These are phyloP conservation scores for Euryodendron excelsum DNA, from an alignment of 148 eudicot genomes.

Conservation along the genomic window DNA sequence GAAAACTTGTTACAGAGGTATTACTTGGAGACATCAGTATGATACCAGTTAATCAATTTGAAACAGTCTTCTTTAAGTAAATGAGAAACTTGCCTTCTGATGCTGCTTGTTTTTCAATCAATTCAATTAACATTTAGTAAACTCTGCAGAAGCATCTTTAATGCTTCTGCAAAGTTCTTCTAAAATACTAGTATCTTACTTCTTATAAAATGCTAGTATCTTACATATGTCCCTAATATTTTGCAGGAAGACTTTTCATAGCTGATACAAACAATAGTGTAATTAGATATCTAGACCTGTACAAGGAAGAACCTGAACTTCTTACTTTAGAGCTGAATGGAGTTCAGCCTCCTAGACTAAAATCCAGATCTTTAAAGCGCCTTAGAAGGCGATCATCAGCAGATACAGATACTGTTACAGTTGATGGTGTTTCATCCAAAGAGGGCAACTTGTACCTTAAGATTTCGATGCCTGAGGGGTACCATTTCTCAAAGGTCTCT, in stretches of 20 bases:
- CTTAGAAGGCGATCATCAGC: constrained; percentile 67
- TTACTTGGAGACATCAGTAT: background rate
- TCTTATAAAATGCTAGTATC: background rate
- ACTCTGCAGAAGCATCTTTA: background rate
- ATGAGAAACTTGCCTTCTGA: background rate
- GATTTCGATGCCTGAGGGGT: constrained; percentile 81
- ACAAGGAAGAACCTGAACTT: constrained; percentile 48
- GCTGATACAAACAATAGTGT: constrained; percentile 93
- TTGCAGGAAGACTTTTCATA: constrained; percentile 69
- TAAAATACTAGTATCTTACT: background rate
- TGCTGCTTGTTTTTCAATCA: background rate
- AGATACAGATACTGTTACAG: constrained; percentile 53
- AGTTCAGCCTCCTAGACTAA: constrained; percentile 69
- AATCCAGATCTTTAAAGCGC: constrained; percentile 67
- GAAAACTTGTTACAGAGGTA: background rate
- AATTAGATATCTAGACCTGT: constrained; percentile 73
- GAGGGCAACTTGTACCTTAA: constrained; percentile 63
- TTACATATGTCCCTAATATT: background rate
- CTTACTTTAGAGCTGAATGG: constrained; percentile 83
- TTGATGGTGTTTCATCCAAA: constrained; percentile 63
- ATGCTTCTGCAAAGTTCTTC: background rate
- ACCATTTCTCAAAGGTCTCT: constrained; percentile 94
- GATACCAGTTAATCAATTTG: background rate
- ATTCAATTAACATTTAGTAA: background rate
- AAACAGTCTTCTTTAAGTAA: background rate